Percentiles rank a stretch among this genome's conserved stretches.
These are phyloP conservation scores for Hermanozyma aechmeae DNA, from an alignment of 805 yeast genomes.

Conservation along the genomic window DNA sequence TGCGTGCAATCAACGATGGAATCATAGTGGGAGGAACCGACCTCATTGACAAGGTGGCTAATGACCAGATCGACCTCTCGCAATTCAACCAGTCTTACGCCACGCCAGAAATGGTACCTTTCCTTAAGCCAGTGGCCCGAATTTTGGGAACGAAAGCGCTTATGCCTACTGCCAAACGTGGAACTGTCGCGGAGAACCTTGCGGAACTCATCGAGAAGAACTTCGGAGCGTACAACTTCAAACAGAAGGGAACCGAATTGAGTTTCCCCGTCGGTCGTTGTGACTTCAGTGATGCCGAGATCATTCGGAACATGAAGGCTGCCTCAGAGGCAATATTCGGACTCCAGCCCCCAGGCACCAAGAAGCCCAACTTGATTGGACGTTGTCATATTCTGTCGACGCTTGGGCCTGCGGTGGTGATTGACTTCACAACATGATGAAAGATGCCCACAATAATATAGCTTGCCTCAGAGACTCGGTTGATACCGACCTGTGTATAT, in stretches of 20 bases:
- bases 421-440: conserved; percentile 23
- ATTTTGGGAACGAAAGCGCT: conserved; percentile 81
- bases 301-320: conserved; percentile 59
- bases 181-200: conserved; percentile 72
- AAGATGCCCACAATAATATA: no score
- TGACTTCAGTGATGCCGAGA: conserved; percentile 66
- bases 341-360: conserved; percentile 46
- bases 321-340: conserved; percentile 56
- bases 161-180: conserved; percentile 80
- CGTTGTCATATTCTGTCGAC: conserved; percentile 61
- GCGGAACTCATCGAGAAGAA: conserved; percentile 41
- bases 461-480: no score
- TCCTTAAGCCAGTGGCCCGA: conserved; percentile 63
- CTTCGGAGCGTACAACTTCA: conserved; percentile 66
- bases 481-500: no score
- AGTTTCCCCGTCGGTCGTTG: conserved; percentile 70
- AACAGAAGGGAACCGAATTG: conserved; percentile 56
- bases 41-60: conserved; percentile 51
- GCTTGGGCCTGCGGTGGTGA: conserved; percentile 71
- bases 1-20: conserved; percentile 51
- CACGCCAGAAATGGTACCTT: conserved; percentile 68
- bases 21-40: conserved; percentile 59
- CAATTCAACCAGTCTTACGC: conserved; percentile 70
- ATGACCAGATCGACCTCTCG: conserved; percentile 39
- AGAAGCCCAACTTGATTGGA: conserved; percentile 63